Evolutionary conservation across 306 rosid genomes (phyloP).

Genomic region (Acacia acuminata): DNA sequence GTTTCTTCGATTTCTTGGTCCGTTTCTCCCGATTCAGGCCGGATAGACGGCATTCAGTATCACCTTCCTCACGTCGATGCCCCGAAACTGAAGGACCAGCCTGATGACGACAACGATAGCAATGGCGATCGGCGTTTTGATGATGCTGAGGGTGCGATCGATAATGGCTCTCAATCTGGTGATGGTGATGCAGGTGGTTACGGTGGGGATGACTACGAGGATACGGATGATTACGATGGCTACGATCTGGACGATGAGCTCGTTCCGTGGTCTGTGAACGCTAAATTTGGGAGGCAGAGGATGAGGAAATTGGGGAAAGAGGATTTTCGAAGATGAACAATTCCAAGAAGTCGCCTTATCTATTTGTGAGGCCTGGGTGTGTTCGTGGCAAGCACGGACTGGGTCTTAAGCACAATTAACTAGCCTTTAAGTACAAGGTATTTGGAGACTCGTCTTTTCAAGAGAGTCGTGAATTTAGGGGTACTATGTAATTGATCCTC

Average conservation of each 20-base stretch:
- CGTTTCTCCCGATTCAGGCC: conserved; percentile 5
- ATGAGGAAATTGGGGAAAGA: conserved; percentile 95
- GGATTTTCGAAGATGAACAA: conserved; percentile 60
- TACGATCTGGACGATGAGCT: conserved; percentile 79
- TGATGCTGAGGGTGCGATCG: not conserved
- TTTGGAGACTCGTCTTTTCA: not conserved
- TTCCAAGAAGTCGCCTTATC: conserved; percentile 58
- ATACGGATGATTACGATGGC: conserved; percentile 35
- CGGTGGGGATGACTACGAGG: conserved; percentile 12
- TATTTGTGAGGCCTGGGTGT: conserved; percentile 74
- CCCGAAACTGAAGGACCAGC: not conserved
- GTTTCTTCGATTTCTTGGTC: conserved; percentile 30
- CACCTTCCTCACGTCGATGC: conserved; percentile 18
- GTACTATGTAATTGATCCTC: not conserved
- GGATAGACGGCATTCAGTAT: conserved; percentile 19
- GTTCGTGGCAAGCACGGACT: conserved; percentile 90
- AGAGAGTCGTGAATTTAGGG: conserved; percentile 15
- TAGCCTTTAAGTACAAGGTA: not conserved
- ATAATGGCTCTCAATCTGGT: not conserved
- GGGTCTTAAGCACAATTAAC: conserved; percentile 67
- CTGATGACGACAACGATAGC: not conserved
- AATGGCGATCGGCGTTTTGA: not conserved
- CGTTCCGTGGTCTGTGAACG: conserved; percentile 77
- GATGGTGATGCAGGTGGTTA: not conserved
- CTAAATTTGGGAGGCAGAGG: conserved; percentile 69